Evolutionary conservation across 1,139 yeast genomes (phyloP).

Genomic region (Sugiyamaella xylanicola): DNA sequence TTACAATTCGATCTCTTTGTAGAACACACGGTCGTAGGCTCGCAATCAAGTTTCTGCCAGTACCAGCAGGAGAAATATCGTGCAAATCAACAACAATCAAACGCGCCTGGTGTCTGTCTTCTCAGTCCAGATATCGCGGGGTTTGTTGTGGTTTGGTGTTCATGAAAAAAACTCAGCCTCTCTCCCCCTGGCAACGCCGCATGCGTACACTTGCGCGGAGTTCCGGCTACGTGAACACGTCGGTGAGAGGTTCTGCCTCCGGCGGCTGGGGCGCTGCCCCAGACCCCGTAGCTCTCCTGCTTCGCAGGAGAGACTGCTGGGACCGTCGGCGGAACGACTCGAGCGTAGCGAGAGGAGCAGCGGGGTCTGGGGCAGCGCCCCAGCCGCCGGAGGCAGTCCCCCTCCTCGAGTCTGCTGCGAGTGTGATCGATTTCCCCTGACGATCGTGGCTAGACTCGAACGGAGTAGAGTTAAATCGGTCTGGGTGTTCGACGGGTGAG

Average conservation of each 20-base stretch:
- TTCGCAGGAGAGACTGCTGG: background rate
- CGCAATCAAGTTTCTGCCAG: too few species aligned
- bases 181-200: background rate
- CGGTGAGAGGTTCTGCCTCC: background rate
- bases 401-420: too few species aligned
- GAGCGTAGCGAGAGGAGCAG: background rate
- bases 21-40: too few species aligned
- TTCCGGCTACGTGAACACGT: background rate
- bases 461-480: background rate
- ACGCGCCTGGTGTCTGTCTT: too few species aligned
- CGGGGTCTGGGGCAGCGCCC: conserved; percentile 1
- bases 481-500: background rate
- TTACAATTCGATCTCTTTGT: too few species aligned
- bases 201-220: background rate
- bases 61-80: too few species aligned
- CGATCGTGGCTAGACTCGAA: background rate
- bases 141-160: background rate
- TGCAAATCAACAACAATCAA: too few species aligned
- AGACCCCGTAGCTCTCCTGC: background rate
- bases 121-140: background rate
- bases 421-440: background rate
- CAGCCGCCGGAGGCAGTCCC: background rate
- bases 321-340: background rate
- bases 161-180: background rate
- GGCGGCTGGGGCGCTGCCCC: background rate